Conservation (phyloP, 2,329 filamentous ascomycete genomes). For the Rachicladosporium sp. region DNA sequence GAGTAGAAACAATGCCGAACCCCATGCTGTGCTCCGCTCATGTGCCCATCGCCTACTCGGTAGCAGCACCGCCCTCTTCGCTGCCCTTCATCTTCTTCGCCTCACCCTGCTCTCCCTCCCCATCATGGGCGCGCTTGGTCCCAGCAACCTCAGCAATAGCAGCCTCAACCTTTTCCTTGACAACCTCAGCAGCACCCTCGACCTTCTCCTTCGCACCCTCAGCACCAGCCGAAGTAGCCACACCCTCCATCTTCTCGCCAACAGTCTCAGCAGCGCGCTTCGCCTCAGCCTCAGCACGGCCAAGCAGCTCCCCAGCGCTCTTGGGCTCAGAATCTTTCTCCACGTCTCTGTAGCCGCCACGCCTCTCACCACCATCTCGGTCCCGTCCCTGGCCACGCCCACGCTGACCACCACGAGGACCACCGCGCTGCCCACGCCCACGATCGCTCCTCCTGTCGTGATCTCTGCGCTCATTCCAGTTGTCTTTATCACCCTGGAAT, state of each 20-base stretch:
- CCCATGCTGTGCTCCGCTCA: too few species aligned
- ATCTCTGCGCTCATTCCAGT: slow-evolving; percentile 13
- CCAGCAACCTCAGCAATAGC: too few species aligned
- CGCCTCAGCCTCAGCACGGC: background rate
- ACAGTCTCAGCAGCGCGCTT: slow-evolving; percentile 1
- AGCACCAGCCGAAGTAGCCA: background rate
- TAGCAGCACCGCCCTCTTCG: slow-evolving; percentile 7
- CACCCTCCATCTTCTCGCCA: slow-evolving; percentile 2
- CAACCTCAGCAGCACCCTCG: too few species aligned
- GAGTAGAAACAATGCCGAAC: too few species aligned
- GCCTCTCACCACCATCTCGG: slow-evolving; percentile 7
- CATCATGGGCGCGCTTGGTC: slow-evolving; percentile 3
- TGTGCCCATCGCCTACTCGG: too few species aligned
- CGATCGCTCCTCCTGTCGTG: slow-evolving; percentile 16
- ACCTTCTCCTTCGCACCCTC: background rate
- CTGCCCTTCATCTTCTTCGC: slow-evolving; percentile 21
- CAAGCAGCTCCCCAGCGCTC: background rate
- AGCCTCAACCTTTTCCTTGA: too few species aligned
- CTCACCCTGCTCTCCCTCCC: slow-evolving; percentile 5
- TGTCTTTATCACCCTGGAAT: slow-evolving; percentile 26
- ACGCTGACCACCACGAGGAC: slow-evolving; percentile 15
- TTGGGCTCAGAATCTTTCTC: slow-evolving; percentile 8
- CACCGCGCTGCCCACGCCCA: slow-evolving; percentile 6
- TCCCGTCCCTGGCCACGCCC: slow-evolving; percentile 9
- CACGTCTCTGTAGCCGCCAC: slow-evolving; percentile 9